Evolutionary conservation across 2,329 filamentous ascomycete genomes (phyloP).

Genomic region (Fusarium pseudoanthophilum): DNA sequence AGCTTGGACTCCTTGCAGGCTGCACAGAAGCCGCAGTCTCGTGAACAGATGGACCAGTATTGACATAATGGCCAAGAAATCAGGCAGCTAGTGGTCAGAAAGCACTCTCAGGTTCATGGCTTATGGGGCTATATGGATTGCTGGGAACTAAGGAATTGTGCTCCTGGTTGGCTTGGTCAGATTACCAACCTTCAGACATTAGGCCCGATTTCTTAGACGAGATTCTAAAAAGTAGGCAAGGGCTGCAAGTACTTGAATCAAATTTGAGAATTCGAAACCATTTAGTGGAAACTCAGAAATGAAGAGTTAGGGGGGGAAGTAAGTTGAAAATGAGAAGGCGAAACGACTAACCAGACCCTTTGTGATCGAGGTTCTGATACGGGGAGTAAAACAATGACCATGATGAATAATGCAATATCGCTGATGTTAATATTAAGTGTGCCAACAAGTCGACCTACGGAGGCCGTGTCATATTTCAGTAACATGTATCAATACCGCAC

Average conservation of each 20-base stretch:
- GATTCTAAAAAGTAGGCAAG: not conserved
- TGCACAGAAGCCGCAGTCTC: not conserved
- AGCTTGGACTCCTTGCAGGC: not conserved
- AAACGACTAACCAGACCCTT: not conserved
- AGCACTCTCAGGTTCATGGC: not conserved
- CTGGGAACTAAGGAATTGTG: not conserved
- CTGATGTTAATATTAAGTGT: not conserved
- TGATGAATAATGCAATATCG: not conserved
- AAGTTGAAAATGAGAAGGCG: not conserved
- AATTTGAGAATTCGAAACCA: not conserved
- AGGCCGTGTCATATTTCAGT: not conserved
- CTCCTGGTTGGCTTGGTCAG: not conserved
- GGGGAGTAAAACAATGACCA: no score
- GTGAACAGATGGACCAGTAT: not conserved
- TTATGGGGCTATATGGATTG: not conserved
- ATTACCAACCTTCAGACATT: not conserved
- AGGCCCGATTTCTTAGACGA: not conserved
- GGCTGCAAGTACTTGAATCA: not conserved
- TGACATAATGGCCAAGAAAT: not conserved
- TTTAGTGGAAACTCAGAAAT: not conserved
- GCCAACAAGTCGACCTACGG: not conserved
- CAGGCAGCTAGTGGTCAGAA: not conserved
- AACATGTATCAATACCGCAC: not conserved
- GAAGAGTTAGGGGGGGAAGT: not conserved
- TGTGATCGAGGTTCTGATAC: not conserved